Conservation (phyloP, 768 basidiomycete species). For the Hortiboletus flavorubellus region DNA sequence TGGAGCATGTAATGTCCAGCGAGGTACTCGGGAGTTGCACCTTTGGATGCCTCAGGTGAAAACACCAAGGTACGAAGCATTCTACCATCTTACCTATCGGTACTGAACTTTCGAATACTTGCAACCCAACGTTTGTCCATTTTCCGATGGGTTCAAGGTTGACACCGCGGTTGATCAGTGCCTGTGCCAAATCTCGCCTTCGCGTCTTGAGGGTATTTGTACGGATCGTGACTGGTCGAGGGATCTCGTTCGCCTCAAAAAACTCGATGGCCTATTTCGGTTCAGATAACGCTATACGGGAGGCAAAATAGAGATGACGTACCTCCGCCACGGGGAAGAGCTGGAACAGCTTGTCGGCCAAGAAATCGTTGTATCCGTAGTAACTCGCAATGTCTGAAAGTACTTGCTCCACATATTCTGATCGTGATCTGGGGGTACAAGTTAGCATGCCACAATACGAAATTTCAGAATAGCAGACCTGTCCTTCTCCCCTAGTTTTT, state of each 20-base stretch:
- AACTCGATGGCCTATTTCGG: slow-evolving; percentile 84
- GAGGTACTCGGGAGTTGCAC: slow-evolving; percentile 97
- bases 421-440: slow-evolving; percentile 58
- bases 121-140: slow-evolving; percentile 99
- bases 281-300: not conserved
- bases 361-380: slow-evolving; percentile 96
- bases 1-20: slow-evolving; percentile 99
- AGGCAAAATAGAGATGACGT: slow-evolving; percentile 17
- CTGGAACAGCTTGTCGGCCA: slow-evolving; percentile 91
- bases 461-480: slow-evolving; percentile 38
- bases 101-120: slow-evolving; percentile 94
- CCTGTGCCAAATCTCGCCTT: slow-evolving; percentile 90
- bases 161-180: slow-evolving; percentile 92
- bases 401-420: slow-evolving; percentile 88
- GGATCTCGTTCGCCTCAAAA: slow-evolving; percentile 95
- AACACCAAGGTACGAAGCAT: not conserved
- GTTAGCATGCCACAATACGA: slow-evolving; percentile 6
- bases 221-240: slow-evolving; percentile 95
- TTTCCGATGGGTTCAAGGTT: slow-evolving; percentile 98
- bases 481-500: slow-evolving; percentile 58
- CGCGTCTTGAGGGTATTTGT: slow-evolving; percentile 95
- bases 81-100: slow-evolving; percentile 67
- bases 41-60: slow-evolving; percentile 30
- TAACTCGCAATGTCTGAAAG: slow-evolving; percentile 89
- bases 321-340: slow-evolving; percentile 93